phyloP scores from a whole-genome alignment of 768 basidiomycete genomes.

The Trametes villosa region DNA sequence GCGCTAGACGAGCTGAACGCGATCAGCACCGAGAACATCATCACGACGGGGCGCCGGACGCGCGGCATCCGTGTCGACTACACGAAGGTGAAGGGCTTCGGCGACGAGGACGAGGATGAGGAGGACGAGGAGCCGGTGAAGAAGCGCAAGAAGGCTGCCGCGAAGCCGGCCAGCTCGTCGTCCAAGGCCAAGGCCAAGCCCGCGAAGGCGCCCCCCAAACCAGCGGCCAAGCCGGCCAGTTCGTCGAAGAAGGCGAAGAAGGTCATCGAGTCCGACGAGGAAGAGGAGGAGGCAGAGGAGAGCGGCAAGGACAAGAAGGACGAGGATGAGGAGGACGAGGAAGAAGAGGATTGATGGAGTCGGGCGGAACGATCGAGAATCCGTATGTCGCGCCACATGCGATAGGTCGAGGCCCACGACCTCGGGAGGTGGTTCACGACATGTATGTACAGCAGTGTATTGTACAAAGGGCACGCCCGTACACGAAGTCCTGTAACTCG shows the following conservation, averaged over 20 bases:
- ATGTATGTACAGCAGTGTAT: slow-evolving; percentile 34
- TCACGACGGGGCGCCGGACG: slow-evolving; percentile 60
- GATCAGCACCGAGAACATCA: slow-evolving; percentile 65
- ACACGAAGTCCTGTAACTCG: slow-evolving; percentile 22
- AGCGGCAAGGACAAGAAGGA: slow-evolving; percentile 45
- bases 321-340: slow-evolving; percentile 41
- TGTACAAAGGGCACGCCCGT: not conserved
- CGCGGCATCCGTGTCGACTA: slow-evolving; percentile 80
- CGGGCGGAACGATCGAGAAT: not conserved
- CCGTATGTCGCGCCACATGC: slow-evolving; percentile 12
- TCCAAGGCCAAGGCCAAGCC: slow-evolving; percentile 21
- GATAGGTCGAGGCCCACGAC: no score
- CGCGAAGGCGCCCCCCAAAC: slow-evolving; percentile 20
- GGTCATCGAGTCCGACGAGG: slow-evolving; percentile 40
- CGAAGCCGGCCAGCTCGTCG: slow-evolving; percentile 30
- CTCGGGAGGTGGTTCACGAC: not conserved
- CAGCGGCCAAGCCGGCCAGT: slow-evolving; percentile 24
- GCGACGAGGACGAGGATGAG: slow-evolving; percentile 30
- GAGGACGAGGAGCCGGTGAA: slow-evolving; percentile 51
- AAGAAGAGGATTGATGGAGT: slow-evolving; percentile 31
- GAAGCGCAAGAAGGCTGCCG: slow-evolving; percentile 47
- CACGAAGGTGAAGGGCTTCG: slow-evolving; percentile 41
- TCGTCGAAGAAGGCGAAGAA: slow-evolving; percentile 26
- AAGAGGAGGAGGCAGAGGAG: slow-evolving; percentile 52
- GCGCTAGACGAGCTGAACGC: slow-evolving; percentile 41